Evolutionary conservation across 2,329 filamentous ascomycete genomes (phyloP), one percentile per base, ranked within the genome.

Genomic region (Penicillium palitans): DNA sequence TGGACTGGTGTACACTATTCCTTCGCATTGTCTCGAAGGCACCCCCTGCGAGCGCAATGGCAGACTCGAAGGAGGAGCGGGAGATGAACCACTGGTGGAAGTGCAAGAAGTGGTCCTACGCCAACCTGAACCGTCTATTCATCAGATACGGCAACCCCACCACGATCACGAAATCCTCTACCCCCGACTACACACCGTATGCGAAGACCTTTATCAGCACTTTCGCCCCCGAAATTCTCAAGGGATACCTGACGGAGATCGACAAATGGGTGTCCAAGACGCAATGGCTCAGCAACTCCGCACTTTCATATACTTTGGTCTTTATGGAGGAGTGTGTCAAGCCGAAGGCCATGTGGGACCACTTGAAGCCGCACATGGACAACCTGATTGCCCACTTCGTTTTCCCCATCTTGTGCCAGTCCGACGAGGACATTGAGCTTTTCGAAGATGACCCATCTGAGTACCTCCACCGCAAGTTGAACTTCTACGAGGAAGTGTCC

Each of bases 81-180:
- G 95, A 98, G 77, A 85, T 89, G 69, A 93, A 96, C 73, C 92
- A 97, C 76, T 99, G 95, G 93, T 99, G 93, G 93, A 99, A 98
- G 81, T 90, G 93, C 63, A 98, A 98, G 87, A 99, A 99, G 78
- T 98, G 95, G 95, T 90, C 93, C 15, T 99, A 97, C 77, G 96
- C 95, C 71, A 98, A 98, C 76, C 79, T 99, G 68, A 99, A 99
- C 79, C 86, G 95, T 62, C 85, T 99, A 19, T 99, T 95, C 72
- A 93, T 98, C 67, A 95, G 93, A 76, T 96, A 99, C 71, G 95
- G 95, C 60, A 98, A 96, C 79, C 90, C 90, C 12, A 81, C 86
- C 48, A 87, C 86, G 39, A 81, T 96, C 59, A 86, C 87, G 60
- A 89, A 90, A 70, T 83, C 82, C 64, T 93, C 91, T 72, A 86